phyloP scores from a whole-genome alignment of 2,329 filamentous ascomycete species.

The Paracoccidioides lutzii region DNA sequence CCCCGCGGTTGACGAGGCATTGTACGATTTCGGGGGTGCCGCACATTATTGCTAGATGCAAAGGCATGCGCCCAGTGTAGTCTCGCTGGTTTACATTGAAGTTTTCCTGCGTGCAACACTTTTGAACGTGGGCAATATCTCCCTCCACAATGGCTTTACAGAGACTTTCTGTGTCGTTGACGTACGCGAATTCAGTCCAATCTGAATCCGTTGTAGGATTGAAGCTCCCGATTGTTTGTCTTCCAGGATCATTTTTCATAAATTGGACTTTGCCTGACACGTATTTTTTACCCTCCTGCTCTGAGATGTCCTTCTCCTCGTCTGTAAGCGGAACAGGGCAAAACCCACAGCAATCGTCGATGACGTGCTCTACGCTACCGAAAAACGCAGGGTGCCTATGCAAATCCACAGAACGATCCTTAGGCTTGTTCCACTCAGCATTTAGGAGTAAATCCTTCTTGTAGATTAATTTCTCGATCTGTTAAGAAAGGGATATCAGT shows the following conservation, averaged over 20 bases:
- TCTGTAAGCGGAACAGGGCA: conserved; percentile 58
- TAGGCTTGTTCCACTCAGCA: conserved; percentile 70
- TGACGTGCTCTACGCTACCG: conserved; percentile 58
- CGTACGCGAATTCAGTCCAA: conserved; percentile 81
- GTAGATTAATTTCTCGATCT: conserved; percentile 71
- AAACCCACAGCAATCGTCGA: conserved; percentile 68
- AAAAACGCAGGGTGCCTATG: conserved; percentile 83
- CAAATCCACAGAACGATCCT: conserved; percentile 61
- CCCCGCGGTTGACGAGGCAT: conserved; percentile 56
- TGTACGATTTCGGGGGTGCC: conserved; percentile 60
- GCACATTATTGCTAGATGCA: conserved; percentile 60
- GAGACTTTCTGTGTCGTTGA: conserved; percentile 62
- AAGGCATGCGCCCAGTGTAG: conserved; percentile 63
- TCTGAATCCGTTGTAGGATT: conserved; percentile 70
- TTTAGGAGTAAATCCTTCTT: conserved; percentile 72
- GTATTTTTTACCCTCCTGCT: conserved; percentile 62
- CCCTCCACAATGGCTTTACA: conserved; percentile 71
- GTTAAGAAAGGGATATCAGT: conserved; percentile 19
- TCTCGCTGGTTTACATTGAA: conserved; percentile 62
- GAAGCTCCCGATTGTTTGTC: conserved; percentile 61
- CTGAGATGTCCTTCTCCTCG: conserved; percentile 57
- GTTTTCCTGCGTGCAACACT: conserved; percentile 56
- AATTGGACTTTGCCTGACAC: conserved; percentile 63
- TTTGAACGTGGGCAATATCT: conserved; percentile 55
- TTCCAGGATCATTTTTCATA: conserved; percentile 66